Base-by-base conservation (phyloP, 2,329 filamentous ascomycete species). In the Alternaria metachromatica region DNA sequence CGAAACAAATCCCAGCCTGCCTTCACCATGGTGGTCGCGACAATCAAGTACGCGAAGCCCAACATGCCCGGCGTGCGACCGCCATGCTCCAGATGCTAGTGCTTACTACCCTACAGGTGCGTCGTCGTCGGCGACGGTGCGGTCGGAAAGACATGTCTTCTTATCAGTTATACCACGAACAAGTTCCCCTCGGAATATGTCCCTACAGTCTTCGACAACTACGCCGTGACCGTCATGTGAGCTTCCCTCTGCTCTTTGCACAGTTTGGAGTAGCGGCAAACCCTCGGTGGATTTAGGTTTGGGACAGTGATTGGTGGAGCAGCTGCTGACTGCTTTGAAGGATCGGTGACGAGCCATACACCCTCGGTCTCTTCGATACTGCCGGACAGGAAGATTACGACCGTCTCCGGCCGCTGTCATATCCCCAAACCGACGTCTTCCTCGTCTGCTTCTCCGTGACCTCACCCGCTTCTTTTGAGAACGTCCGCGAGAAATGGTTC, bases 161-260 rank as follows among this genome's bases (percentile, higher is more conserved):
- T 99, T 80, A 99, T 99, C 85, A 97, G 93, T 81, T 99, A 99
- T 84, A 99, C 96, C 70, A 99, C 96, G 70, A 99, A 99, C 88
- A 98, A 98, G 79, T 99, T 99, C 82, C 96, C 96, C 37, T 97
- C 94, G 77, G 96, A 99, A 94, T 99, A 99, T 82, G 96, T 99
- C 63, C 96, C 96, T 56, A 99, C 96, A 28, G 96, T 99, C 69
- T 99, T 99, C 83, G 96, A 99, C 83, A 99, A 99, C 85, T 99
- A 99, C 88, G 96, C 96, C 62, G 96, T 99, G 81, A 99, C 96
- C 72, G 96, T 99, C 73, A 99, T 99, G 96, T 97, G 87, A 90
- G 94, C 66, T 54, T 62, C 68, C 65, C 63, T 48, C 55, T 63
- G 62, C 60, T 62, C 55, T 50, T 45, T 33, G 12, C 37, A 48